Evolutionary conservation across 345 rosid species (phyloP).

Genomic region (Populus simonii): DNA sequence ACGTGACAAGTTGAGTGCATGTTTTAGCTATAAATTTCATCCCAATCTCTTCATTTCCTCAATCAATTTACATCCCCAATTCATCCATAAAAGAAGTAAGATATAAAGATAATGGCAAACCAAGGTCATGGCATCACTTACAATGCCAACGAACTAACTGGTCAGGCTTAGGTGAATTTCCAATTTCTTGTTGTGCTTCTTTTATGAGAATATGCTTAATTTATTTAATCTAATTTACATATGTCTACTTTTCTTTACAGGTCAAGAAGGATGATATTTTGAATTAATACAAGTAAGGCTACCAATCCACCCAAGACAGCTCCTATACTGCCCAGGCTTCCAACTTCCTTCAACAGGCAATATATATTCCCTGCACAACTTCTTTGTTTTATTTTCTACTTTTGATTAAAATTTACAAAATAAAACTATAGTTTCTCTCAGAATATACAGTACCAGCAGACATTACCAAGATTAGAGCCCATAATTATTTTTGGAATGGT

Average conservation of each 20-base stretch:
- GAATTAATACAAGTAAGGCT: background rate
- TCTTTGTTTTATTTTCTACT: background rate
- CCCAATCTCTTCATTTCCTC: background rate
- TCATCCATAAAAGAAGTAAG: background rate
- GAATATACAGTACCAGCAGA: no score
- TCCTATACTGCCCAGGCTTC: constrained; percentile 18
- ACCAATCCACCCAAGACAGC: background rate
- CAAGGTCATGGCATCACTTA: background rate
- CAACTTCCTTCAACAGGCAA: constrained; percentile 26
- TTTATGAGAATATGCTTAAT: background rate
- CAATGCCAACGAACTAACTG: background rate
- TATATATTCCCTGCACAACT: background rate
- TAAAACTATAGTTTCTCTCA: no score
- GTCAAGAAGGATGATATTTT: constrained; percentile 4
- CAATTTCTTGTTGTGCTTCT: background rate
- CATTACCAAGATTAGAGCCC: background rate
- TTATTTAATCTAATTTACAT: background rate
- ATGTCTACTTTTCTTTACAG: background rate
- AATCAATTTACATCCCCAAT: background rate
- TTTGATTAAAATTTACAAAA: no score
- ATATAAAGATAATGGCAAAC: constrained; percentile 10
- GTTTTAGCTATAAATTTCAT: constrained; percentile 1
- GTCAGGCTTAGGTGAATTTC: constrained; percentile 15
- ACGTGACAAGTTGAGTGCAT: background rate
- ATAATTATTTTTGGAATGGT: background rate